Base-by-base conservation (phyloP, 2,329 filamentous ascomycete species). In the Phyllachora maydis region DNA sequence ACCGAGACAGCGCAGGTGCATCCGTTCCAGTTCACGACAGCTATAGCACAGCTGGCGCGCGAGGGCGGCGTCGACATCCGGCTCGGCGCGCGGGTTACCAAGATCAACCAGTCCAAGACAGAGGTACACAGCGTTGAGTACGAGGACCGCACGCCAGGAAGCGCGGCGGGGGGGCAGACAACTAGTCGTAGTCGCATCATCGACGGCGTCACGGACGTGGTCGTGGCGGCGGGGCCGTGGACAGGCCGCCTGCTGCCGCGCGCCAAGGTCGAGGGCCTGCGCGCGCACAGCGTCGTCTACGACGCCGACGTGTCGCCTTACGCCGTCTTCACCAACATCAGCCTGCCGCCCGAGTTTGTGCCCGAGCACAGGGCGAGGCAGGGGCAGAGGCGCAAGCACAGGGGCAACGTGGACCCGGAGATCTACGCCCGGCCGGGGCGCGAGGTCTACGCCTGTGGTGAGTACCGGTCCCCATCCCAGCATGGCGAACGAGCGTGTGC, bases 1-100 rank as follows among this genome's bases (percentile, higher is more conserved):
- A 62, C 60, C 2, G 77, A 81, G 30, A 95, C 88, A 2, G 78
- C 88, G 0, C 88, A 98, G 47, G 85, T 95, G 3, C 85, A 98
- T 39, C 88, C 88, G 0, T 77, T 73, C 30, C 70, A 81, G 21
- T 95, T 98, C 41, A 95, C 88, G 1, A 85, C 67, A 0, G 59
- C 70, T 10, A 90, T 95, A 46, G 78, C 77, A 4, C 54, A 66
- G 19, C 57, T 93, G 8, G 82, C 85, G 0, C 51, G 63, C 26
- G 65, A 77, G 24, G 61, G 59, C 14, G 77, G 77, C 3, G 67
- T 63, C 32, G 62, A 71, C 12, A 58, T 93, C 25, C 54, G 66
- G 15, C 56, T 73, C 20, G 69, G 71, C 7, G 61, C 66, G 2
- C 52, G 55, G 28, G 82, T 82, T 3, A 79, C 65, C 3, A 52